Evolutionary conservation across 208 protist species (phyloP), one percentile per base, ranked within the genome.

Genomic region (Acanthamoeba divionensis): DNA sequence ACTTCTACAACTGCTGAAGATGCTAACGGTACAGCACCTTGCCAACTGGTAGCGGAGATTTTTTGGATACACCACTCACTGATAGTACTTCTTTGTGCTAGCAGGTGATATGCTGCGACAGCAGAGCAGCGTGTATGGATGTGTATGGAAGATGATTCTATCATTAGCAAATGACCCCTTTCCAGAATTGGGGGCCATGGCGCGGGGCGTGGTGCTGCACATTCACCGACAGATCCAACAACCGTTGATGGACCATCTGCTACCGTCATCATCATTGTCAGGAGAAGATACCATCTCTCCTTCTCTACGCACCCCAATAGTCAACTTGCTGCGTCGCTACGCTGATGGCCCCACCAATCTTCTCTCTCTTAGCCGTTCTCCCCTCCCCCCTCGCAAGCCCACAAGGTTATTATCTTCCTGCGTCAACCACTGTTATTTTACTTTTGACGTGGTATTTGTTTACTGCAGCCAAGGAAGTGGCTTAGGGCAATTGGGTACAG

Each of bases 101-200:
- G 1, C 1, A 12, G 6, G 31, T 63, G 24, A 33, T 10, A 10
- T 63, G 24, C 24, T 8, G 26, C 38, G 75, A 41, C 75, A 80
- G 26, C 48, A 38, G 50, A 75, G 33, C 57, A 89, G 52, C 18
- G 86, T 93, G 0, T 93, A 93, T 75, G 91, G 62, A 29, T 93
- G 83, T 77, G 29, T 93, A 38, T 93, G 91, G 89, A 77, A 73
- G 45, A 69, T 89, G 47, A 52, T 91, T 4, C 48, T 91, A 15
- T 57, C 47, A 38, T 54, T 91, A 13, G 48, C 31, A 1, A 13
- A 4, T 31, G 89, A 91, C 41, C 77, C 89, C 41, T 91, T 82
- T 67, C 77, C 77, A 6, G 73, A 88, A 9, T 54, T 91, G 13
- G 77, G 65, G n/a, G 18, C 15, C 38, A 26, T 91, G 60, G 89